These are phyloP conservation scores for Hanseniaspora meyeri DNA, from an alignment of 805 yeast species.

Conservation along the genomic window DNA sequence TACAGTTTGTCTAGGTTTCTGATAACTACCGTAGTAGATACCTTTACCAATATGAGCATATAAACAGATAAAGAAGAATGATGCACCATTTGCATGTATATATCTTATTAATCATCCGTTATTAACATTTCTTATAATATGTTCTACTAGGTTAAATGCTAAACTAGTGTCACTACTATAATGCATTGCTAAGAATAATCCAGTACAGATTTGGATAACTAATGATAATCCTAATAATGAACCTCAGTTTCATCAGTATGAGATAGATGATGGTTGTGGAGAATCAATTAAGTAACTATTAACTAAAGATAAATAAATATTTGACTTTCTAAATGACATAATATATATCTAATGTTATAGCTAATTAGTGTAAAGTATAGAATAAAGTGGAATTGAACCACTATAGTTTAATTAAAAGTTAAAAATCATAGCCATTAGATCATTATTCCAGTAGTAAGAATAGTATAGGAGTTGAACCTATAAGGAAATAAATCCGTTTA, in stretches of 20 bases:
- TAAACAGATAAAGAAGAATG: conserved; percentile 16
- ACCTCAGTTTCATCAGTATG: conserved; percentile 10
- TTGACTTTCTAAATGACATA: conserved; percentile 10
- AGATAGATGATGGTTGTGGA: background rate
- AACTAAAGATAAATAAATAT: conserved; percentile 13
- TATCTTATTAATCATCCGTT: conserved; percentile 15
- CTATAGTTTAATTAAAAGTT: conserved; percentile 16
- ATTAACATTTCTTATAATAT: conserved; percentile 15
- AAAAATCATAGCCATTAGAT: conserved; percentile 15
- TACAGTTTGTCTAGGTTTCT: conserved; percentile 14
- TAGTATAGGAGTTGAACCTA: conserved; percentile 17
- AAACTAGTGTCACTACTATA: conserved; percentile 5
- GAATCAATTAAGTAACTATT: conserved; percentile 12
- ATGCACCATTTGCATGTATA: conserved; percentile 15
- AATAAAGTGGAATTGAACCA: conserved; percentile 17
- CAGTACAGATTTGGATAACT: conserved; percentile 14
- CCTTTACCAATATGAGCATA: conserved; percentile 16
- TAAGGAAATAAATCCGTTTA: conserved; percentile 11
- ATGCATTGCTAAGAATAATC: conserved; percentile 13
- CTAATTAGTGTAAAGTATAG: background rate
- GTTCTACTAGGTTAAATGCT: conserved; percentile 2
- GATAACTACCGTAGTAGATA: conserved; percentile 15
- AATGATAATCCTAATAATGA: conserved; percentile 9
- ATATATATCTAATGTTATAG: background rate
- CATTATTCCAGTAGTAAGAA: conserved; percentile 10